phyloP scores from a whole-genome alignment of 2,329 filamentous ascomycete genomes.

The Sporothrix euskadiensis region DNA sequence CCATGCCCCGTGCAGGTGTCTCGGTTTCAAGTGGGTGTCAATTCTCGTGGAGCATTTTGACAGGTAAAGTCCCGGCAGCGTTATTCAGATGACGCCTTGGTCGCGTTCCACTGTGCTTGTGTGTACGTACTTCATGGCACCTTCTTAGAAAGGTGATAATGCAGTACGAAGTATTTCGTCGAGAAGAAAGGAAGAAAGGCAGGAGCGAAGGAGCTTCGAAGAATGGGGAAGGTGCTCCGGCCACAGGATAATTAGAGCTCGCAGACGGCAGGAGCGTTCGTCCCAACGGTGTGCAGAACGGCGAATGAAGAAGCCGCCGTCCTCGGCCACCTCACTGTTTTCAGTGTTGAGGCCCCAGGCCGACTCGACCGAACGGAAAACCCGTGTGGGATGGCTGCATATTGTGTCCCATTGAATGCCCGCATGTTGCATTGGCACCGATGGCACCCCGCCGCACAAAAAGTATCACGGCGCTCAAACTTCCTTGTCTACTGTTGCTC shows the following conservation, averaged over 20 bases:
- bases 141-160: neutral
- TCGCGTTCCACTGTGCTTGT: neutral
- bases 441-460: neutral
- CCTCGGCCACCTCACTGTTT: neutral
- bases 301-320: neutral
- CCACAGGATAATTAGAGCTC: neutral
- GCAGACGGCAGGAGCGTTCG: neutral
- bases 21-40: neutral
- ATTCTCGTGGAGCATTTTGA: neutral
- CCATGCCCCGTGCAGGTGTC: neutral
- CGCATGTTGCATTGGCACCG: neutral
- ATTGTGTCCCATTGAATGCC: conserved; percentile 4
- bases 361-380: neutral
- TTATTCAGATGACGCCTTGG: neutral
- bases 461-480: neutral
- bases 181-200: neutral
- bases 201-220: neutral
- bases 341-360: neutral
- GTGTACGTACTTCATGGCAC: neutral
- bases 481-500: neutral
- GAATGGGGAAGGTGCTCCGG: neutral
- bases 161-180: no score
- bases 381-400: neutral
- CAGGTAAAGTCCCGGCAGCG: neutral
- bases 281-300: neutral